phyloP scores from a whole-genome alignment of 352 stramenopile genomes.

The Phytophthora boehmeriae region DNA sequence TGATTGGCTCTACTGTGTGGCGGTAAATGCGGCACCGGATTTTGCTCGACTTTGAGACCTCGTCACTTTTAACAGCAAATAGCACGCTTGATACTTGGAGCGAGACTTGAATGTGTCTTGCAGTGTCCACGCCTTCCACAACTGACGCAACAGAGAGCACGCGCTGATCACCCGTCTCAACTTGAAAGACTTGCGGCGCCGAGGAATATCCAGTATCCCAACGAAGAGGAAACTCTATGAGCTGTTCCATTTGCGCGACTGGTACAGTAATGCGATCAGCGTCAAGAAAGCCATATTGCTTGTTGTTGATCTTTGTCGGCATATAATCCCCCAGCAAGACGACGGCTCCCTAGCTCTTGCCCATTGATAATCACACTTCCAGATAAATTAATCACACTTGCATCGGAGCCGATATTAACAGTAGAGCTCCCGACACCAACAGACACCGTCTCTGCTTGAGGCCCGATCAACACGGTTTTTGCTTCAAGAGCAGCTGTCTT shows the following conservation, averaged over 20 bases:
- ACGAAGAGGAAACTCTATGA: conserved; percentile 33
- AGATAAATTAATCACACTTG: conserved; percentile 39
- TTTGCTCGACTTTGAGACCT: conserved; percentile 22
- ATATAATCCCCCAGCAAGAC: conserved; percentile 15
- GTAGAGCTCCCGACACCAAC: conserved; percentile 37
- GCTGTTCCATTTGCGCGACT: conserved; percentile 1
- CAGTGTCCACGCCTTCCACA: background rate
- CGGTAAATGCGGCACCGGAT: conserved; percentile 53
- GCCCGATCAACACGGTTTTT: conserved; percentile 28
- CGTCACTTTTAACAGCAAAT: conserved; percentile 18
- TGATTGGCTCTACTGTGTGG: conserved; percentile 12
- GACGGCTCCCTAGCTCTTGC: conserved; percentile 37
- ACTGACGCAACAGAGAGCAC: conserved; percentile 21
- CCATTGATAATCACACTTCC: conserved; percentile 69
- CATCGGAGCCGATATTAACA: conserved; percentile 44
- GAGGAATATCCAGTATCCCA: conserved; percentile 43
- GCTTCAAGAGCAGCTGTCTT: conserved; percentile 24
- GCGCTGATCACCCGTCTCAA: conserved; percentile 25
- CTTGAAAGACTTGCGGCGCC: conserved; percentile 22
- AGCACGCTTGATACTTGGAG: conserved; percentile 37
- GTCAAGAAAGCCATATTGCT: conserved; percentile 43
- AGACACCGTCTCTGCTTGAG: conserved; percentile 25
- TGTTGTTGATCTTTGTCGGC: conserved; percentile 7
- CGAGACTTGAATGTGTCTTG: conserved; percentile 35
- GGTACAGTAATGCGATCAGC: conserved; percentile 28